Evolutionary conservation across 1,139 yeast species (phyloP).

Genomic region (Geotrichum bryndzae): DNA sequence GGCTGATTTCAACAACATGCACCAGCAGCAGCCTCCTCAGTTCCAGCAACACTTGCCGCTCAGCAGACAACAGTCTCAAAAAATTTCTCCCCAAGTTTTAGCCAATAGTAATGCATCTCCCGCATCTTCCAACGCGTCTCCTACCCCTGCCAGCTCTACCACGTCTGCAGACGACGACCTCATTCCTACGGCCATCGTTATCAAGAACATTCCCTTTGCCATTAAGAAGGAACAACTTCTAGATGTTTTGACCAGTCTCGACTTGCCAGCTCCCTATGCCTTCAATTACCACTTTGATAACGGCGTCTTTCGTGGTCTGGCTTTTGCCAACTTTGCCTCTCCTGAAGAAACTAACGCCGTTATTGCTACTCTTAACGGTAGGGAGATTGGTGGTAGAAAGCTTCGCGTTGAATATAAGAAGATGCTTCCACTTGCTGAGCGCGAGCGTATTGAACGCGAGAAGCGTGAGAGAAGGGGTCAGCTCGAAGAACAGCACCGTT

Average conservation of each 20-base stretch:
- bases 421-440: slow-evolving; percentile 88
- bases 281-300: slow-evolving; percentile 97
- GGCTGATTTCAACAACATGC: not conserved
- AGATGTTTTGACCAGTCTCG: slow-evolving; percentile 86
- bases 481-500: slow-evolving; percentile 88
- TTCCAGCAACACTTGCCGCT: slow-evolving; percentile 5
- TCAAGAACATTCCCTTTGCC: slow-evolving; percentile 95
- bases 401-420: slow-evolving; percentile 94
- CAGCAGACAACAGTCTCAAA: not conserved
- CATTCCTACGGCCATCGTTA: slow-evolving; percentile 96
- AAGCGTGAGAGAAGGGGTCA: slow-evolving; percentile 94
- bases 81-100: not conserved
- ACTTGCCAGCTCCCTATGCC: slow-evolving; percentile 91
- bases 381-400: slow-evolving; percentile 95
- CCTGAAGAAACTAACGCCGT: slow-evolving; percentile 91
- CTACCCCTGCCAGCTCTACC: slow-evolving; percentile 5
- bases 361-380: slow-evolving; percentile 75
- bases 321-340: slow-evolving; percentile 94
- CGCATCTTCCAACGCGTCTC: not conserved
- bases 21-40: slow-evolving; percentile 8
- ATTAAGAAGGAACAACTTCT: slow-evolving; percentile 91
- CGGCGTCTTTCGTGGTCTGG: slow-evolving; percentile 98
- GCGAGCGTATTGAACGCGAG: slow-evolving; percentile 93
- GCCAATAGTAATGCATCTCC: not conserved
- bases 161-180: slow-evolving; percentile 58